phyloP scores from a whole-genome alignment of 2,329 filamentous ascomycete species.

The Penicillium hordei region DNA sequence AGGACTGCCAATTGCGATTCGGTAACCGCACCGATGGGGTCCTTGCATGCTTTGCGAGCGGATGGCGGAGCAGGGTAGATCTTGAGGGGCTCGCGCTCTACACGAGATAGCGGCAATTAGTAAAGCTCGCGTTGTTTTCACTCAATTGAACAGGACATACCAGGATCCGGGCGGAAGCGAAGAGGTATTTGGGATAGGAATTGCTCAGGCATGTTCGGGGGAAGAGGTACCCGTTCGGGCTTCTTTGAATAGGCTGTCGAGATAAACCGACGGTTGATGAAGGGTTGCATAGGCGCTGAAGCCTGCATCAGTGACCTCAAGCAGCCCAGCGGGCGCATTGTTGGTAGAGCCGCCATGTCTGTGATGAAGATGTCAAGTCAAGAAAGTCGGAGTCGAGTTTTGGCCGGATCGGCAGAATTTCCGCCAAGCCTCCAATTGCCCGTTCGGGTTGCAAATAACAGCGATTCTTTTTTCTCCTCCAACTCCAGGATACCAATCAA shows the following conservation, averaged over 20 bases:
- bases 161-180: constrained; percentile 38
- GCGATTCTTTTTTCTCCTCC: constrained; percentile 27
- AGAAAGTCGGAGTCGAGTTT: constrained; percentile 27
- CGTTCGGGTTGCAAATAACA: constrained; percentile 20
- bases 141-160: constrained; percentile 27
- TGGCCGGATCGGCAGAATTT: constrained; percentile 41
- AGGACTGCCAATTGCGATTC: constrained; percentile 68
- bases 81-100: constrained; percentile 52
- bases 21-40: constrained; percentile 69
- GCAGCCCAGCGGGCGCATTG: constrained; percentile 67
- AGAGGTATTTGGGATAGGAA: constrained; percentile 46
- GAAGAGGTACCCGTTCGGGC: constrained; percentile 42
- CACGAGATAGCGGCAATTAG: background rate
- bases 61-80: constrained; percentile 52
- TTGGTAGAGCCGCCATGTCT: constrained; percentile 62
- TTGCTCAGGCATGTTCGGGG: constrained; percentile 42
- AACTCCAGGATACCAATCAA: constrained; percentile 12
- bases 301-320: constrained; percentile 61
- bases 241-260: constrained; percentile 49
- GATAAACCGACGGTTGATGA: constrained; percentile 49
- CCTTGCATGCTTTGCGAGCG: constrained; percentile 43
- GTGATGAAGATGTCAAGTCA: constrained; percentile 26
- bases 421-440: constrained; percentile 33
- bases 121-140: background rate
- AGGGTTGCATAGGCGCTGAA: constrained; percentile 57